Base-by-base conservation (phyloP, 257 asterid genomes). In the Sherardia arvensis region DNA sequence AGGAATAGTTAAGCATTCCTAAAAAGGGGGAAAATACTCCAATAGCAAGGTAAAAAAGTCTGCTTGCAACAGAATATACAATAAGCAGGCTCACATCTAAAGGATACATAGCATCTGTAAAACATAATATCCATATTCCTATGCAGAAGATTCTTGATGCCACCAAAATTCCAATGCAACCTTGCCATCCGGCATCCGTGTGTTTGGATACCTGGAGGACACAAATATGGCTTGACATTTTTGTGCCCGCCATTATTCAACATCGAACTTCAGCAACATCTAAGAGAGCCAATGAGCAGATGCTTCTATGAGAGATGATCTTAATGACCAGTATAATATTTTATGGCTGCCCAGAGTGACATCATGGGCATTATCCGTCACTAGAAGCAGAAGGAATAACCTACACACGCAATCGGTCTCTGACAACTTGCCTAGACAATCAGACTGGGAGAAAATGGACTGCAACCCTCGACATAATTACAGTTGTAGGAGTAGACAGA, bases 1-100 rank as follows among this genome's bases (percentile, higher is more conserved):
- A 43, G 48, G 68, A 66, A 63, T 48, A 32, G 51, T 62, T 66
- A 21, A 36, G 65, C 54, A 68, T 56, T 65, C 48, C 53, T 20
- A 40, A 15, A 25, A 48, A 61, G 56, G 61, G 61, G 14, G 56
- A 36, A 10, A 38, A 38, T 65, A 22, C 29, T 59, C 22, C 51
- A 34, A 61, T 60, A 51, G 26, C 34, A 9, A 22, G 62, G 64
- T 58, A 53, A 54, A 25, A 7, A 51, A 53, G 69, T 61, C 70
- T 28, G 64, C 72, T 62, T 56, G 15, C 40, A 45, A 74, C 80
- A 66, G 73, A 84, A 81, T 78, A 72, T 83, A 83, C 90, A 81
- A 61, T 76, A 71, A 73, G 71, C 61, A 54, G 67, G 74, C 69
- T 66, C 69, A 66, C 43, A 72, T 78, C 79, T 77, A 79, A 74